Evolutionary conservation across 306 rosid genomes (phyloP).

Genomic region (Arachis stenosperma): DNA sequence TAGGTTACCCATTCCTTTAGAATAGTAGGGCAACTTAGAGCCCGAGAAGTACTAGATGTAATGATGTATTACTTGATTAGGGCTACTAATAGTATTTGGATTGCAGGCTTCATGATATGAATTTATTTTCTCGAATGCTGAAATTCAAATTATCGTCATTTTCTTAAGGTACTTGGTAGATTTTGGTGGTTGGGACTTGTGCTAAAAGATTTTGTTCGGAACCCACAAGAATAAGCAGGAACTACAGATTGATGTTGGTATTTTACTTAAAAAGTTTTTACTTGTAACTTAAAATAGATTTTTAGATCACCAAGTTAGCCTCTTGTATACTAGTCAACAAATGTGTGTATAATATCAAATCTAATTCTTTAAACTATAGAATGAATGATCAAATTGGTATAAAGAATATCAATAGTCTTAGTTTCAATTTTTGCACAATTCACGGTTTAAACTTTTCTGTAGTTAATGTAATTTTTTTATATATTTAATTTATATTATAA

Average conservation of each 20-base stretch:
- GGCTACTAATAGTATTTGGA: slow-evolving; percentile 31
- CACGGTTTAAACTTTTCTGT: no score
- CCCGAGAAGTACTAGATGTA: slow-evolving; percentile 41
- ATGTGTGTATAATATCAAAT: no score
- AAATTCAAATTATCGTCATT: slow-evolving; percentile 3
- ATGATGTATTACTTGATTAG: slow-evolving; percentile 5
- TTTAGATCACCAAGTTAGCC: background rate
- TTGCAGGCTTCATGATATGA: slow-evolving; percentile 29
- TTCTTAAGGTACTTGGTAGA: slow-evolving; percentile 26
- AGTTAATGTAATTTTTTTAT: no score
- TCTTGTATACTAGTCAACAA: background rate
- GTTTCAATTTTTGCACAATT: no score
- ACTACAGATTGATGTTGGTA: no score
- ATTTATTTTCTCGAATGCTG: slow-evolving; percentile 33
- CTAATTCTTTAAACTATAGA: no score
- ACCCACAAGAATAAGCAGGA: no score
- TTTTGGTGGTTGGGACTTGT: background rate
- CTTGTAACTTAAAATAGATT: no score
- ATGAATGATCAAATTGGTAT: background rate
- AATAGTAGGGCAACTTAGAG: slow-evolving; percentile 34
- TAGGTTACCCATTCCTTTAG: slow-evolving; percentile 44
- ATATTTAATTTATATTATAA: no score
- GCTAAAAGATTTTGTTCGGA: no score
- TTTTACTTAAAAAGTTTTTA: no score
- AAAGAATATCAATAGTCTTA: background rate